Base-by-base conservation (phyloP, 2,329 filamentous ascomycete species). In the Fusarium sp. region DNA sequence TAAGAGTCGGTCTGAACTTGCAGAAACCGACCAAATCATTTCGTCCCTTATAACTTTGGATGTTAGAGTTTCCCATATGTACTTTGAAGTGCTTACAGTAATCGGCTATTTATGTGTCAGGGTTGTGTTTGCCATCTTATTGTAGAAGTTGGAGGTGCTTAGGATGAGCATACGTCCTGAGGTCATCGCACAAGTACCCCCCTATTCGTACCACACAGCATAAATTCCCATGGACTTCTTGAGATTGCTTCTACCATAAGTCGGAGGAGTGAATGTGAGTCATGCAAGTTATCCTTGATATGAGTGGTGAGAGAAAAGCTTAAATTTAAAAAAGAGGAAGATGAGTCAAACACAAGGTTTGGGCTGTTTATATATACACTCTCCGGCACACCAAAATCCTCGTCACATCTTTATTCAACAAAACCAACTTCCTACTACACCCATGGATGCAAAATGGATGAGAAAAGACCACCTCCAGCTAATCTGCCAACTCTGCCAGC, bases 21-120 rank as follows among this genome's bases (percentile, higher is more conserved):
- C 32, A 37, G 3, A 37, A 37, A 37, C 5, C 32, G 32, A 37
- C 9, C 16, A 11, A 18, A 11, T 6, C 8, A 37, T 11, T 18
- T 34, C 16, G 16, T 34, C 32, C 16, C 16, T 18, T 10, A 6
- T 11, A 9, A 11, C 1, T 9, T 34, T 34, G 32, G 4, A 2
- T 10, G 16, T 5, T 34, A 18, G 0, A 18, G 2, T 5, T 8
- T 18, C 16, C 5, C 5, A 18, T 18, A 10, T 1, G 4, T 2
- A 18, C 16, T 9, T 2, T 18, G 2, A 34, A 4, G 2, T 18
- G 8, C 5, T 34, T 16, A 34, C 16, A 34, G 8, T 2, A 18
- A 34, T 34, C 8, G 32, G 9, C 9, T 11, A 18, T 18, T 9
- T 18, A 34, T 34, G 16, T 37, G 5, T 9, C 16, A n/a, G 9